Evolutionary conservation across 345 rosid genomes (phyloP).

Genomic region (Cardamine resedifolia): DNA sequence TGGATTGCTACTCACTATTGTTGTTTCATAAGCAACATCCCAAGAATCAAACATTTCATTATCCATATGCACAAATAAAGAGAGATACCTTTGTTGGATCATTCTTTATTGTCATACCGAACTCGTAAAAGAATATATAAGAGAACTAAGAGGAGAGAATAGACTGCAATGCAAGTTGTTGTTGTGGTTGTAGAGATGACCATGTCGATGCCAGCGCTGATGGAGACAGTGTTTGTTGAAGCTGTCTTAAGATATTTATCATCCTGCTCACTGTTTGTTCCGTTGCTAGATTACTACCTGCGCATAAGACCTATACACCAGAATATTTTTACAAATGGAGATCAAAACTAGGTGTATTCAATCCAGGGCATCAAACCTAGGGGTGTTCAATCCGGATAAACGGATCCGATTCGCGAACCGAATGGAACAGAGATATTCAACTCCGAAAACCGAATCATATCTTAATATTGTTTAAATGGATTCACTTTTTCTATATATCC

Average conservation of each 20-base stretch:
- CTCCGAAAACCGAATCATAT: neutral
- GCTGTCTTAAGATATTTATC: slow-evolving; percentile 75
- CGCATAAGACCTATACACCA: slow-evolving; percentile 60
- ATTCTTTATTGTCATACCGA: slow-evolving; percentile 8
- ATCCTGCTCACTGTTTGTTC: slow-evolving; percentile 69
- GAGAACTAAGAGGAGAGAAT: slow-evolving; percentile 65
- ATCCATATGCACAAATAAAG: slow-evolving; percentile 1
- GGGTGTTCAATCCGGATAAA: neutral
- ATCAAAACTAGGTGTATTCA: neutral
- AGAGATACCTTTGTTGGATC: slow-evolving; percentile 4
- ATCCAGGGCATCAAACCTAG: no score
- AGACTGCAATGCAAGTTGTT: slow-evolving; percentile 77
- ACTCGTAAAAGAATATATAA: slow-evolving; percentile 5
- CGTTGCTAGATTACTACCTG: slow-evolving; percentile 67
- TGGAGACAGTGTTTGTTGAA: slow-evolving; percentile 80
- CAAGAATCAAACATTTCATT: slow-evolving; percentile 13
- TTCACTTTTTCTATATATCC: no score
- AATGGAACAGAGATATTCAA: no score
- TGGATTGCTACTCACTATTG: slow-evolving; percentile 1
- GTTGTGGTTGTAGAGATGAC: slow-evolving; percentile 84
- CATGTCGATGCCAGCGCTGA: slow-evolving; percentile 75
- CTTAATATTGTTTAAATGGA: neutral
- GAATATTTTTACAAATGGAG: neutral
- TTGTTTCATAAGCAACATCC: neutral
- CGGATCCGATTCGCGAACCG: neutral